These are phyloP conservation scores for Sporothrix euskadiensis DNA, from an alignment of 2,329 filamentous ascomycete species.

Conservation along the genomic window DNA sequence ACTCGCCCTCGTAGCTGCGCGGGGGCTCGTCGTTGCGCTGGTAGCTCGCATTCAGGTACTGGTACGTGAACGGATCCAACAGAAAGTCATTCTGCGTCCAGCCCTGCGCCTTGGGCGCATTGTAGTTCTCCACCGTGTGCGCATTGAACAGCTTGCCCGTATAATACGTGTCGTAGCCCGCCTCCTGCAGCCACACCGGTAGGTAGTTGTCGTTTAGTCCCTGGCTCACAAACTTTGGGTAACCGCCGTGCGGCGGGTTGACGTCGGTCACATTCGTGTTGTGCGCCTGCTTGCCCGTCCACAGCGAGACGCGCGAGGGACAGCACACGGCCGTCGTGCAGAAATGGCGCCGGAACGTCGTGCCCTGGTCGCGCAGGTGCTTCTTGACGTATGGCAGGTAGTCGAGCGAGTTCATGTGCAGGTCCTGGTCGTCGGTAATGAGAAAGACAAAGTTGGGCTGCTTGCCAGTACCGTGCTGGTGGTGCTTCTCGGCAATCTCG, in stretches of 20 bases:
- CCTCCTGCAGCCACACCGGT: slow-evolving; percentile 68
- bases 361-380: slow-evolving; percentile 51
- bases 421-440: slow-evolving; percentile 65
- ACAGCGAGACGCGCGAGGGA: slow-evolving; percentile 64
- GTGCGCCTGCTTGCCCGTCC: slow-evolving; percentile 66
- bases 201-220: slow-evolving; percentile 68
- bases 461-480: slow-evolving; percentile 7
- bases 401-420: slow-evolving; percentile 58
- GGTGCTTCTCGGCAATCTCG: slow-evolving; percentile 2
- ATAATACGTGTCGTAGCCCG: slow-evolving; percentile 71
- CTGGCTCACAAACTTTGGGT: slow-evolving; percentile 64
- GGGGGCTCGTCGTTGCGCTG: slow-evolving; percentile 57
- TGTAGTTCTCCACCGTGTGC: slow-evolving; percentile 62
- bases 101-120: slow-evolving; percentile 57
- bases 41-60: slow-evolving; percentile 62
- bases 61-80: slow-evolving; percentile 63
- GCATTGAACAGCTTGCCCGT: slow-evolving; percentile 72
- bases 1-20: slow-evolving; percentile 55
- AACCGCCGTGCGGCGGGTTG: slow-evolving; percentile 59
- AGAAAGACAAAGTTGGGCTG: slow-evolving; percentile 48
- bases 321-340: slow-evolving; percentile 68
- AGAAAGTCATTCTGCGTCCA: slow-evolving; percentile 60
- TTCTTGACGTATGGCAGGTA: slow-evolving; percentile 59
- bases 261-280: slow-evolving; percentile 69
- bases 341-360: slow-evolving; percentile 62